phyloP scores from a whole-genome alignment of 1,139 yeast genomes.

The Diutina catenulata region DNA sequence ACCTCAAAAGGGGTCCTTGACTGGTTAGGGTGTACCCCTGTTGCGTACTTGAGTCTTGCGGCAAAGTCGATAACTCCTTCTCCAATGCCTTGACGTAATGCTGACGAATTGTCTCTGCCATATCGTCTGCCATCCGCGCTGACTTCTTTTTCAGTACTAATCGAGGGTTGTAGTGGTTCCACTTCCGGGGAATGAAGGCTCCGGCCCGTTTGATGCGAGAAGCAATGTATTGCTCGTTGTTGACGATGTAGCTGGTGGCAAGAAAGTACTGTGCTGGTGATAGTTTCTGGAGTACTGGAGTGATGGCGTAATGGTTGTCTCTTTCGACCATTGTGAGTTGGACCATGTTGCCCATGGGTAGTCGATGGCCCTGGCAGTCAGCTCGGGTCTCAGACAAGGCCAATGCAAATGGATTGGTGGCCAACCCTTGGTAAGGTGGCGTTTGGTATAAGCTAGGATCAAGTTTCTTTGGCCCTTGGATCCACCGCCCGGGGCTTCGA shows the following conservation, averaged over 20 bases:
- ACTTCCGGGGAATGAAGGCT: background rate
- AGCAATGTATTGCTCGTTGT: constrained; percentile 7
- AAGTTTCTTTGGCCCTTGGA: constrained; percentile 8
- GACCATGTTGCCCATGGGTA: constrained; percentile 10
- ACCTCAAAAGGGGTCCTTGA: too few species aligned
- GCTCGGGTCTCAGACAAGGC: constrained; percentile 7
- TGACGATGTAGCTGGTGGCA: constrained; percentile 10
- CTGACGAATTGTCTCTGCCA: background rate
- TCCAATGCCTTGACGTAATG: too few species aligned
- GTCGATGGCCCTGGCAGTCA: constrained; percentile 8
- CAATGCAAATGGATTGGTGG: constrained; percentile 8
- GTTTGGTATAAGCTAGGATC: constrained; percentile 7
- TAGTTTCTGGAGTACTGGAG: constrained; percentile 9
- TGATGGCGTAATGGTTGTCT: constrained; percentile 5
- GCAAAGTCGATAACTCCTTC: too few species aligned
- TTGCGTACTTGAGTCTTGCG: too few species aligned
- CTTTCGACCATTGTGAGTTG: constrained; percentile 8
- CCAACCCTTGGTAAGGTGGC: constrained; percentile 7
- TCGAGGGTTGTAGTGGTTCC: background rate
- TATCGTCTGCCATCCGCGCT: background rate
- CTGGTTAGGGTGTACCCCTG: too few species aligned
- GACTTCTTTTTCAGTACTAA: too few species aligned
- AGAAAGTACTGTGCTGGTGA: constrained; percentile 7
- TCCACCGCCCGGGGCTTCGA: constrained; percentile 10
- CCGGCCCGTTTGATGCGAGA: background rate